Percentiles rank a stretch among this genome's conserved stretches.
phyloP scores from a whole-genome alignment of 495 filamentous ascomycete species.

The Halenospora varia region DNA sequence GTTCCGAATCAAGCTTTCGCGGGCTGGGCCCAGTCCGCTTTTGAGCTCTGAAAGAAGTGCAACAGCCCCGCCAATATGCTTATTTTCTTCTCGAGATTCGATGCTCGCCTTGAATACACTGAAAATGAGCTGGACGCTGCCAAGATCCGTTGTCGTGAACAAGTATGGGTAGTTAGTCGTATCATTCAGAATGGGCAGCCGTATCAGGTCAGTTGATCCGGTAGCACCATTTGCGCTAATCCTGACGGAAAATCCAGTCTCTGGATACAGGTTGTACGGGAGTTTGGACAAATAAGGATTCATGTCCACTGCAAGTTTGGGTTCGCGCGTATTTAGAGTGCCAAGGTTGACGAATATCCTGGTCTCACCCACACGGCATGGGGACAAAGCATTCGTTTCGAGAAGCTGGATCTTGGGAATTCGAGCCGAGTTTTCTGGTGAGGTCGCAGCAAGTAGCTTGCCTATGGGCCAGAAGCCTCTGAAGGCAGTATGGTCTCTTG shows the following conservation, averaged over 20 bases:
- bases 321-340: conserved; percentile 10
- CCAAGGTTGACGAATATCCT: conserved; percentile 21
- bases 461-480: conserved; percentile 56
- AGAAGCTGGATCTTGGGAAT: background rate
- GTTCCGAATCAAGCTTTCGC: conserved; percentile 30
- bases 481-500: conserved; percentile 70
- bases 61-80: conserved; percentile 21
- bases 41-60: conserved; percentile 19
- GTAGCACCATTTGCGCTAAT: conserved; percentile 6
- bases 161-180: conserved; percentile 26
- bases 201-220: conserved; percentile 8
- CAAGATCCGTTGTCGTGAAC: conserved; percentile 19
- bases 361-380: background rate
- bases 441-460: background rate
- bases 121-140: conserved; percentile 20
- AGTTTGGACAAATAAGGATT: background rate
- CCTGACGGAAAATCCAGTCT: conserved; percentile 4
- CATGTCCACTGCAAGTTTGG: conserved; percentile 6
- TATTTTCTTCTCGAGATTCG: background rate
- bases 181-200: conserved; percentile 29
- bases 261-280: background rate
- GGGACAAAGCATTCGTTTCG: conserved; percentile 3
- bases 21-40: conserved; percentile 18
- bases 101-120: conserved; percentile 15
- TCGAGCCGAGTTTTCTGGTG: background rate